Conservation (phyloP, 148 eudicot species). For the Persicaria maculosa region DNA sequence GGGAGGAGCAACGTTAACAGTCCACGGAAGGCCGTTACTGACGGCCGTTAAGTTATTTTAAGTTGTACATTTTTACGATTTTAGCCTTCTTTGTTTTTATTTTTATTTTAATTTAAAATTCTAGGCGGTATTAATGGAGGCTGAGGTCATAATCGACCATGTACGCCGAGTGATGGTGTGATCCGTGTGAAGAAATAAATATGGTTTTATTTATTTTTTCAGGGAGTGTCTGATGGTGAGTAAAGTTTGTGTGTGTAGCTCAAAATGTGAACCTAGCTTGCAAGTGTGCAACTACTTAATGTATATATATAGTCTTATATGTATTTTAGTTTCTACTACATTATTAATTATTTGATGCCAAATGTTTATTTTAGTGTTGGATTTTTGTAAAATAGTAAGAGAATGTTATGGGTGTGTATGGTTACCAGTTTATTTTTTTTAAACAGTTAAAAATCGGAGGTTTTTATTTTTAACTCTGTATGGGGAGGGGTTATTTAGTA, state of each 20-base stretch:
- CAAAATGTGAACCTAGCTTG: not conserved
- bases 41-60: constrained; percentile 46
- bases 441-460: no score
- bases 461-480: no score
- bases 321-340: not conserved
- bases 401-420: no score
- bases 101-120: not conserved
- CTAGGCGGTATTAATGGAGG: not conserved
- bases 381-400: no score
- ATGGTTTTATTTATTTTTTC: not conserved
- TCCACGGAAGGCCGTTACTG: constrained; percentile 63
- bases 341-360: not conserved
- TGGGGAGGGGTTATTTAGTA: no score
- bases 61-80: not conserved
- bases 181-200: not conserved
- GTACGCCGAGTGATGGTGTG: not conserved
- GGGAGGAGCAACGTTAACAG: constrained; percentile 57
- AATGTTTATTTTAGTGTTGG: not conserved
- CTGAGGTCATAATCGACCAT: constrained; percentile 5
- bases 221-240: not conserved
- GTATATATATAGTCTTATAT: not conserved
- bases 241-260: not conserved
- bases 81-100: not conserved
- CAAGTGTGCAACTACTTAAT: not conserved
- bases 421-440: no score